Evolutionary conservation across 202 grass and related monocot genomes (phyloP).

Genomic region (Brachypodium distachyon): DNA sequence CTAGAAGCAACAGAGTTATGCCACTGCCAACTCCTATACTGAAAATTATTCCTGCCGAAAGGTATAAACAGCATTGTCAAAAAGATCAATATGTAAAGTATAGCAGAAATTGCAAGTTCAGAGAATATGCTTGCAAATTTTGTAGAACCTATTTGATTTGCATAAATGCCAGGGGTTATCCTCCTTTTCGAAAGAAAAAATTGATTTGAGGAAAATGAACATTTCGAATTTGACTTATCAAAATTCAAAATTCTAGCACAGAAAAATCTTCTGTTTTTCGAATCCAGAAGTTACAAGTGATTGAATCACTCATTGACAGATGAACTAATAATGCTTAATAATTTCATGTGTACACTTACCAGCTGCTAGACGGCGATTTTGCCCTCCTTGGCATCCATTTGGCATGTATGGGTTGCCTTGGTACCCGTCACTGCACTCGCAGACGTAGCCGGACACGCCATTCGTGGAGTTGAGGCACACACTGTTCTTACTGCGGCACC

Average conservation of each 20-base stretch:
- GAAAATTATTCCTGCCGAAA: background rate
- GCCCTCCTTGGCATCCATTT: background rate
- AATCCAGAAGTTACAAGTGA: background rate
- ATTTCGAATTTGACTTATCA: background rate
- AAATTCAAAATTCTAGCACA: background rate
- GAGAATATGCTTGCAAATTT: background rate
- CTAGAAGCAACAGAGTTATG: background rate
- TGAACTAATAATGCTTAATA: background rate
- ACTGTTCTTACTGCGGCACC: slow-evolving; percentile 22
- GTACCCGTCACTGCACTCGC: slow-evolving; percentile 15
- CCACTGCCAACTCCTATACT: background rate
- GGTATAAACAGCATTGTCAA: background rate
- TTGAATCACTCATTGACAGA: background rate
- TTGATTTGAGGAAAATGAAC: background rate
- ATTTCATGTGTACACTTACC: background rate
- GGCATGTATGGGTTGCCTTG: slow-evolving; percentile 15
- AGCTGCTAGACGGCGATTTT: background rate
- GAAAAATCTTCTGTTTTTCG: background rate
- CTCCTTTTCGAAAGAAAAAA: no score
- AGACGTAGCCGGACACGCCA: slow-evolving; percentile 11
- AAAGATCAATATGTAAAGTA: no score
- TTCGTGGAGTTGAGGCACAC: slow-evolving; percentile 13
- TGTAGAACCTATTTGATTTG: background rate
- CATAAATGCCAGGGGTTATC: no score
- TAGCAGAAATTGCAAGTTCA: no score